Evolutionary conservation across 2,329 filamentous ascomycete genomes (phyloP).

Genomic region (Plectosphaerella cucumerina): DNA sequence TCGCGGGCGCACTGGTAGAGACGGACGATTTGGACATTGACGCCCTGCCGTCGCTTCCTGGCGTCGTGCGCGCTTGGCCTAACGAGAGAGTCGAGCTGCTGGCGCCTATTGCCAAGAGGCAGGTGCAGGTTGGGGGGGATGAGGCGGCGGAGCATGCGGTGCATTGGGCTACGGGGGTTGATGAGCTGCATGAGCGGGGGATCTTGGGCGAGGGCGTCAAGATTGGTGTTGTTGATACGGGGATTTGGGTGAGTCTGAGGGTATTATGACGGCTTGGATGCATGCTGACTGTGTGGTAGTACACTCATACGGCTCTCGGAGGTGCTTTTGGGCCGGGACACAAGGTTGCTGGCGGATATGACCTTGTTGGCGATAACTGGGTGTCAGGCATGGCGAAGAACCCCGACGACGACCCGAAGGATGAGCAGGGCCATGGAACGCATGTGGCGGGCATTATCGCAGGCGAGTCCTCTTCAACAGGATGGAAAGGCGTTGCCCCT

Average conservation of each 20-base stretch:
- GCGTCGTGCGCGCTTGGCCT: constrained; percentile 7
- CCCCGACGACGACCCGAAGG: constrained; percentile 27
- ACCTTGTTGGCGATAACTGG: constrained; percentile 34
- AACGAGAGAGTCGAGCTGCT: constrained; percentile 5
- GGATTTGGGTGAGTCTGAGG: constrained; percentile 11
- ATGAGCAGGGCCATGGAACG: constrained; percentile 22
- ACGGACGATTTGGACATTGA: constrained; percentile 8
- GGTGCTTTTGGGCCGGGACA: constrained; percentile 42
- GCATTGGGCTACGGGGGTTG: constrained; percentile 14
- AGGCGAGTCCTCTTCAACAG: constrained; percentile 12
- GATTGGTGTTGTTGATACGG: constrained; percentile 15
- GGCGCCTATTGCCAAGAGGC: constrained; percentile 5
- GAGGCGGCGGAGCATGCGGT: constrained; percentile 4
- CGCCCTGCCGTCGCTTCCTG: constrained; percentile 5
- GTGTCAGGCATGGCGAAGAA: constrained; percentile 19
- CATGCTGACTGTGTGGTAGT: not conserved
- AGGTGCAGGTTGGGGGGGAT: not conserved
- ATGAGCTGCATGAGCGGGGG: constrained; percentile 10
- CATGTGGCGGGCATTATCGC: constrained; percentile 27
- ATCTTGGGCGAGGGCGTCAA: constrained; percentile 14
- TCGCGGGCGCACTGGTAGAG: constrained; percentile 10
- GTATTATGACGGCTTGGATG: not conserved
- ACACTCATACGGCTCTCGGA: constrained; percentile 28
- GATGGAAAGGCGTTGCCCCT: constrained; percentile 19
- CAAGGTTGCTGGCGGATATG: constrained; percentile 37